These are phyloP conservation scores for Epicoccum sorghinum DNA, from an alignment of 2,329 filamentous ascomycete species.

Conservation along the genomic window DNA sequence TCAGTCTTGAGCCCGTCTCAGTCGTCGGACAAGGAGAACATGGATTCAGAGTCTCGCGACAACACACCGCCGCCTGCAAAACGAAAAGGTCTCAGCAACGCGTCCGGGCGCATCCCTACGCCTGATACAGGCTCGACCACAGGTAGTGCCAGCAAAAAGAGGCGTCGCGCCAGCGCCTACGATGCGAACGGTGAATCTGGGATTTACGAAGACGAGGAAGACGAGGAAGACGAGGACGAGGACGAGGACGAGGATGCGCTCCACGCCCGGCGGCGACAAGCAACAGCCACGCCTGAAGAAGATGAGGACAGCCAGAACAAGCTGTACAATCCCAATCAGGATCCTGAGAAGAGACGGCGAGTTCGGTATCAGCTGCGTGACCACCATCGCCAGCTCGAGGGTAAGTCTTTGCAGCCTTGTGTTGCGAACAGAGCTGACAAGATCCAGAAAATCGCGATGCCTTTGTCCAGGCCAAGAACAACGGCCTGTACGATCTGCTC, in stretches of 20 bases:
- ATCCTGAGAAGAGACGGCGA: slow-evolving; percentile 72
- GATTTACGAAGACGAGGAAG: slow-evolving; percentile 30
- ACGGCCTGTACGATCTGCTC: slow-evolving; percentile 70
- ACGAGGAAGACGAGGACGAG: slow-evolving; percentile 17
- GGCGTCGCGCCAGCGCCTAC: slow-evolving; percentile 52
- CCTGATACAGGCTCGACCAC: slow-evolving; percentile 45
- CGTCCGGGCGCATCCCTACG: slow-evolving; percentile 43
- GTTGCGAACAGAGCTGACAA: not conserved
- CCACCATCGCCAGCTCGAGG: slow-evolving; percentile 66
- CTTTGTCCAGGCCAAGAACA: slow-evolving; percentile 69
- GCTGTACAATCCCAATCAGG: slow-evolving; percentile 83
- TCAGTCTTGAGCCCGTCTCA: slow-evolving; percentile 42
- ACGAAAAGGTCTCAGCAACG: slow-evolving; percentile 50
- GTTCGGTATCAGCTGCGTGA: slow-evolving; percentile 74
- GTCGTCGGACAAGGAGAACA: slow-evolving; percentile 55
- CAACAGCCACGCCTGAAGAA: slow-evolving; percentile 17
- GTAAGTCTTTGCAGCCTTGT: slow-evolving; percentile 43
- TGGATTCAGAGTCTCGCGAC: slow-evolving; percentile 34
- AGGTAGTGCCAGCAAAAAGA: slow-evolving; percentile 48
- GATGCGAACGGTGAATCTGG: slow-evolving; percentile 16
- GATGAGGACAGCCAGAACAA: slow-evolving; percentile 38
- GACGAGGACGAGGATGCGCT: slow-evolving; percentile 21
- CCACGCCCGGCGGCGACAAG: not conserved
- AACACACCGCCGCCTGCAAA: slow-evolving; percentile 46
- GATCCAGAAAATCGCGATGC: slow-evolving; percentile 71